A percentile compares a stretch with the other conserved stretches of the same genome.
Conservation (phyloP, 805 yeast genomes). For the Saccharomyces eubayanus region DNA sequence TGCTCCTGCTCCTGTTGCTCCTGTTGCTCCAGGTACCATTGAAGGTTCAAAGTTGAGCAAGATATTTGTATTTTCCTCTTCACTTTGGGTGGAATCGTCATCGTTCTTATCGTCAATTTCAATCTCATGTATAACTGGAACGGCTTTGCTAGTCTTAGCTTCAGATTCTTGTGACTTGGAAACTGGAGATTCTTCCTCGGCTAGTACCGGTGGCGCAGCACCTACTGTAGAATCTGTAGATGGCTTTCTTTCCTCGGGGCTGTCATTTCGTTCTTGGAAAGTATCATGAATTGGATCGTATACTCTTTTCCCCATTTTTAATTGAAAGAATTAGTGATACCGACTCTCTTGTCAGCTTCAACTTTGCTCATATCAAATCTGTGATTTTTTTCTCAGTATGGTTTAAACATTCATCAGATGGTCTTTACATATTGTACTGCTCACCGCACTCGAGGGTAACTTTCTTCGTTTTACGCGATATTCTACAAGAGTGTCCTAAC, state of each 20-base stretch:
- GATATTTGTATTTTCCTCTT: slow-evolving; percentile 10
- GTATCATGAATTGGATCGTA: slow-evolving; percentile 33
- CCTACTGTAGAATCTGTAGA: not conserved
- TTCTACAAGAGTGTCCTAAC: not conserved
- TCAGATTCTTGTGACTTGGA: not conserved
- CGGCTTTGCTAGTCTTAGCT: not conserved
- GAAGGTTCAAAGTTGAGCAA: slow-evolving; percentile 4
- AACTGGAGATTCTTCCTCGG: not conserved
- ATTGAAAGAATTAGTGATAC: not conserved
- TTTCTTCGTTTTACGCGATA: not conserved
- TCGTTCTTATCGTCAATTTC: slow-evolving; percentile 1
- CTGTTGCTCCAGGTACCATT: slow-evolving; percentile 4
- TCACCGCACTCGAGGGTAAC: not conserved
- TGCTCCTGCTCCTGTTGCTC: not conserved
- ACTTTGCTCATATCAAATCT: not conserved
- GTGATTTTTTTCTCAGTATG: not conserved
- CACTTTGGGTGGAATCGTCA: slow-evolving; percentile 16
- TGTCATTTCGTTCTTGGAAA: slow-evolving; percentile 19
- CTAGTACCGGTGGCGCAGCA: not conserved
- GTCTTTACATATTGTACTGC: not conserved
- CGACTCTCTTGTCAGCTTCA: not conserved
- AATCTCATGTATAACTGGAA: not conserved
- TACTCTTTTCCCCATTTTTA: slow-evolving; percentile 27
- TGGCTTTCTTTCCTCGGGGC: not conserved
- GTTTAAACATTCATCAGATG: not conserved